Evolutionary conservation across 2,329 filamentous ascomycete species (phyloP).

Genomic region (Pseudogymnoascus sp.): DNA sequence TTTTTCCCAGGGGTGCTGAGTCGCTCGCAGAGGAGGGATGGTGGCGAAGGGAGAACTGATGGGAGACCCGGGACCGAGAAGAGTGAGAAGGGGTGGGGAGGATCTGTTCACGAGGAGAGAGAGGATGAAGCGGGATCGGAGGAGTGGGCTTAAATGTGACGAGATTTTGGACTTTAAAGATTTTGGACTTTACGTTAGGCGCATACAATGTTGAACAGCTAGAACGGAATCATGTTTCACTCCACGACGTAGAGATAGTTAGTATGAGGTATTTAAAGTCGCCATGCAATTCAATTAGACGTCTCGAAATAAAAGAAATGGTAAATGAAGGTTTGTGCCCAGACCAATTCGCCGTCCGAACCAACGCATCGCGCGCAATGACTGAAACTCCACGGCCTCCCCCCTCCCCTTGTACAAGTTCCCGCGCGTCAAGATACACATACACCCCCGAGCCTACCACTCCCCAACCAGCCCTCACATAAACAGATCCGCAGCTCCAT

Average conservation of each 20-base stretch:
- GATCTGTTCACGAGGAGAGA: neutral
- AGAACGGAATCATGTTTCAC: neutral
- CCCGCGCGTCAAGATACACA: neutral
- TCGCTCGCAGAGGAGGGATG: conserved; percentile 22
- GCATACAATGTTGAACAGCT: neutral
- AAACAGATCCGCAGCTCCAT: neutral
- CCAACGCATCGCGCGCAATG: neutral
- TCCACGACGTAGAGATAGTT: neutral
- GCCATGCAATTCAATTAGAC: neutral
- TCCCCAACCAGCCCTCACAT: neutral
- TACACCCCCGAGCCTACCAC: neutral
- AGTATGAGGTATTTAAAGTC: neutral
- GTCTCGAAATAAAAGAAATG: neutral
- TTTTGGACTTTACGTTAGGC: neutral
- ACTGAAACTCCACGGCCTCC: neutral
- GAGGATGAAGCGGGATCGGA: neutral
- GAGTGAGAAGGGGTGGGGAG: neutral
- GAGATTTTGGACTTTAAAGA: neutral
- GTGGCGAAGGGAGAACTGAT: neutral
- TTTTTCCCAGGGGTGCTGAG: conserved; percentile 65
- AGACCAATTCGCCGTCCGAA: neutral
- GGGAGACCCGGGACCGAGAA: neutral
- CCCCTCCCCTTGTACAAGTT: neutral
- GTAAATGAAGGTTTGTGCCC: neutral
- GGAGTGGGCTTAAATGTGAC: neutral